phyloP scores from a whole-genome alignment of 345 rosid species.

The Hibiscus syriacus region DNA sequence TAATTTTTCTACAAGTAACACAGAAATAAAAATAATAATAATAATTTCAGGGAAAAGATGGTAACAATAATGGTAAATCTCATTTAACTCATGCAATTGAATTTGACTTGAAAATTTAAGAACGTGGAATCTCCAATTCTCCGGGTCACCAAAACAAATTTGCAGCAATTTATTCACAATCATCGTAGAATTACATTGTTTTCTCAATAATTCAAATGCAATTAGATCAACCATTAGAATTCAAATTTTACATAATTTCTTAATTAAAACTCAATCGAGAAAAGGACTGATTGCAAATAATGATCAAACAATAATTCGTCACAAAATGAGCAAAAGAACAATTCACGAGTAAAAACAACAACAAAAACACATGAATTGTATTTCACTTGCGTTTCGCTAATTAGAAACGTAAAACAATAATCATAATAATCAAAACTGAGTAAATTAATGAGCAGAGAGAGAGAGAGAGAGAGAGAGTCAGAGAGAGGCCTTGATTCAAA shows the following conservation, averaged over 20 bases:
- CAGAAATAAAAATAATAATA: too few relatives aligned
- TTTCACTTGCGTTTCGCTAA: background rate
- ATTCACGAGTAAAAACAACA: slow-evolving; percentile 4
- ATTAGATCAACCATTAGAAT: background rate
- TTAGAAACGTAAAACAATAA: background rate
- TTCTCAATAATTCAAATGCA: background rate
- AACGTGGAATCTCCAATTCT: background rate
- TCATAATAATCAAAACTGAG: background rate
- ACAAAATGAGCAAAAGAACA: slow-evolving; percentile 5
- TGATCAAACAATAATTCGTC: background rate
- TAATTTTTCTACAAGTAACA: too few relatives aligned
- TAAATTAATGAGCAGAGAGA: background rate
- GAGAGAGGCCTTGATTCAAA: slow-evolving; percentile 57
- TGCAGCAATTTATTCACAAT: background rate
- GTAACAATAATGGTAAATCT: background rate
- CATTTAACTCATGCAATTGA: background rate
- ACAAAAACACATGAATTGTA: background rate
- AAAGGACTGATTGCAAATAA: background rate
- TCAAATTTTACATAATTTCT: background rate
- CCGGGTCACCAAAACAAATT: background rate
- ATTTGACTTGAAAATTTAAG: background rate
- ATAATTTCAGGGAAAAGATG: background rate
- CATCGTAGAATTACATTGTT: background rate
- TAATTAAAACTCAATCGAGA: background rate
- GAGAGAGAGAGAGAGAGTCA: too few relatives aligned